Evolutionary conservation across 2,329 filamentous ascomycete genomes (phyloP).

Genomic region (Clarireedia paspali): DNA sequence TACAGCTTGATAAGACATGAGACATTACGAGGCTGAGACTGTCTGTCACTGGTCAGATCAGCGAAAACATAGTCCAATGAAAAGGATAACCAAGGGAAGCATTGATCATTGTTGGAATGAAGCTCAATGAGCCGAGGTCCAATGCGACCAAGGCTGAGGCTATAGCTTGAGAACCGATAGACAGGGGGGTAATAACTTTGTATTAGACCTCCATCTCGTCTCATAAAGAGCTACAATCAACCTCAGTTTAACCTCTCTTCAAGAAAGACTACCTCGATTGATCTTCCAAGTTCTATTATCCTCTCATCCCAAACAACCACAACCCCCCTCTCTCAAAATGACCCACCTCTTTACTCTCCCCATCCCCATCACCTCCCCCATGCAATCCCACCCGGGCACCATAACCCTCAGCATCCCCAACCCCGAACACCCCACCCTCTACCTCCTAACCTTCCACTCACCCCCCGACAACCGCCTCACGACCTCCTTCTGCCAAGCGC

Average conservation of each 20-base stretch:
- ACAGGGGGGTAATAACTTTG: no score
- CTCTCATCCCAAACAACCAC: not conserved
- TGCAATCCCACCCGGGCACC: conserved; percentile 40
- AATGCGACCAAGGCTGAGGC: no score
- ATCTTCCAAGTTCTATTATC: not conserved
- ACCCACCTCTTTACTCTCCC: conserved; percentile 50
- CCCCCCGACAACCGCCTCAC: conserved; percentile 72
- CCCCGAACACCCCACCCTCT: conserved; percentile 40
- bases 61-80: not conserved
- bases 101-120: no score
- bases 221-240: not conserved
- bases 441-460: conserved; percentile 64
- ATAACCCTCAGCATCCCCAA: conserved; percentile 56
- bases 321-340: not conserved
- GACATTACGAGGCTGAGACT: no score
- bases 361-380: conserved; percentile 38
- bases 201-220: not conserved
- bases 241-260: not conserved
- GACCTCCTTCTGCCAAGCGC: conserved; percentile 56
- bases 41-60: no score
- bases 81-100: not conserved
- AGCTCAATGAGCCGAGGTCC: no score
- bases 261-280: not conserved
- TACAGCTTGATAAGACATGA: no score
- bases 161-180: no score